Evolutionary conservation across 805 yeast species (phyloP), one percentile per base, ranked within the genome.

Genomic region (Candida insectalens): DNA sequence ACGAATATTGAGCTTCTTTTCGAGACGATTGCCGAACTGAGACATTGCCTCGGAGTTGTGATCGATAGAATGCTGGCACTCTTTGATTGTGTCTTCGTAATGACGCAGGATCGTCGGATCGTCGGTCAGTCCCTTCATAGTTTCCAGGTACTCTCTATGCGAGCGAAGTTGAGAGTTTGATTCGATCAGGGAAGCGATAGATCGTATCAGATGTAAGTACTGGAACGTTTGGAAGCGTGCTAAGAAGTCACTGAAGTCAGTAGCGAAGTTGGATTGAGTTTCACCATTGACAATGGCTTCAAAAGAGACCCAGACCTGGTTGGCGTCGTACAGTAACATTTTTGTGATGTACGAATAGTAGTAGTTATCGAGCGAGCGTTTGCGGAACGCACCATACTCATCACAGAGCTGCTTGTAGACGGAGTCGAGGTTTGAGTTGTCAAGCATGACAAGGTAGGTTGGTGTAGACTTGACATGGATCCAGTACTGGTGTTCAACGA

Each of bases 321-420:
- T 10, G 6, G 34, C 6, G 5, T 8, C 17, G n/a, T 15, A 12
- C 9, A 32, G 23, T 5, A 32, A 4, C 12, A 6, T 15, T 13
- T 18, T 16, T 14, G 18, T 17, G 13, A 32, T n/a, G 21, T 8
- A 32, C 6, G 22, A 16, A 13, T 25, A 32, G 34, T 32, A 32
- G 17, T 15, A 10, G 34, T 32, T 32, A 14, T 25, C 28, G 10
- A 32, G 22, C n/a, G 18, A 25, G 15, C 28, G 13, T n/a, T 13
- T 32, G 19, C 21, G 19, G 13, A 32, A 13, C 10, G 7, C 22
- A 6, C 17, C n/a, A 13, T 15, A n/a, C 7, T 16, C 20, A 12
- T 16, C 12, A 14, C 28, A 19, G 14, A 32, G 34, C 10, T 17
- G 6, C 12, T 25, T 12, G 13, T 12, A 32, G 7, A 32, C 19